Evolutionary conservation across 2,329 filamentous ascomycete species (phyloP).

Genomic region (Clonostachys byssicola): DNA sequence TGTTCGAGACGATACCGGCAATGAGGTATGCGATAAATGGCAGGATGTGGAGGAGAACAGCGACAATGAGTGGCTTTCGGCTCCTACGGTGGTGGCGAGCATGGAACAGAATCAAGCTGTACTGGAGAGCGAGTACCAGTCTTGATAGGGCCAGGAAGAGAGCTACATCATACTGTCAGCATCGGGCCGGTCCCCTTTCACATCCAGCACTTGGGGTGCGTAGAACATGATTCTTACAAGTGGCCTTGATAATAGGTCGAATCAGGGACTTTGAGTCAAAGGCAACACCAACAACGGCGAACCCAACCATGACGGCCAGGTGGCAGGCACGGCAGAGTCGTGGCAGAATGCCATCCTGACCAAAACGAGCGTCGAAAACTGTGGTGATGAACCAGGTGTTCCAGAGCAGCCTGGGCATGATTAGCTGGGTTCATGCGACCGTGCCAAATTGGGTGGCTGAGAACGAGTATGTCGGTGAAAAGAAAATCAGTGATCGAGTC

Average conservation of each 20-base stretch:
- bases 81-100: slow-evolving; percentile 31
- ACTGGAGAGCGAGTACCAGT: slow-evolving; percentile 48
- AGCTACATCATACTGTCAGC: slow-evolving; percentile 12
- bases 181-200: not conserved
- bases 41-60: slow-evolving; percentile 25
- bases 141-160: slow-evolving; percentile 48
- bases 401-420: slow-evolving; percentile 49
- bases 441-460: too few species aligned
- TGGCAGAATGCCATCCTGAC: slow-evolving; percentile 59
- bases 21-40: slow-evolving; percentile 33
- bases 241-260: slow-evolving; percentile 26
- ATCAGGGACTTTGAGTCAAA: slow-evolving; percentile 30
- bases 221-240: slow-evolving; percentile 23
- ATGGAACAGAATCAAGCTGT: slow-evolving; percentile 40
- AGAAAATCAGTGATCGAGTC: too few species aligned
- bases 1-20: slow-evolving; percentile 29
- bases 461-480: too few species aligned
- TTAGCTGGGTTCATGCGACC: not conserved
- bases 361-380: slow-evolving; percentile 63
- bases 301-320: slow-evolving; percentile 61
- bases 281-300: slow-evolving; percentile 53
- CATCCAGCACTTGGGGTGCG: not conserved
- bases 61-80: slow-evolving; percentile 24
- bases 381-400: slow-evolving; percentile 64
- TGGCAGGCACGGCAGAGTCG: slow-evolving; percentile 54